Evolutionary conservation across 371 early-diverging fungal species (phyloP).

Genomic region (Batkoa obscura): DNA sequence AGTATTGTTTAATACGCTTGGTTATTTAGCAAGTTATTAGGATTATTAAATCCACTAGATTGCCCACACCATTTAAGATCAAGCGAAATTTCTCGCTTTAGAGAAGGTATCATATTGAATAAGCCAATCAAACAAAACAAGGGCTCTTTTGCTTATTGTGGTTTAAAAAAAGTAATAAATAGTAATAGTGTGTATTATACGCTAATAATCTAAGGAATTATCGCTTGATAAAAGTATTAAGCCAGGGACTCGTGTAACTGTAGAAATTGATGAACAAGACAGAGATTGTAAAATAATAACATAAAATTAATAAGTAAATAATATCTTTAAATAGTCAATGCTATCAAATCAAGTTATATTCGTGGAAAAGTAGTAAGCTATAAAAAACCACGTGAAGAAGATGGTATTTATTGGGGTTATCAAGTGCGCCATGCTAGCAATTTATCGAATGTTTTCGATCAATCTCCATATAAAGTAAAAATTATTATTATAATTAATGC

Average conservation of each 20-base stretch:
- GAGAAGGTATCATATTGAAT: slow-evolving; percentile 44
- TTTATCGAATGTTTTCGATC: slow-evolving; percentile 35
- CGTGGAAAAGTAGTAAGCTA: slow-evolving; percentile 42
- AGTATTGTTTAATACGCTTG: neutral
- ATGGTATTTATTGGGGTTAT: slow-evolving; percentile 62
- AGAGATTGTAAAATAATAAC: slow-evolving; percentile 6
- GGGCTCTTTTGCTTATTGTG: slow-evolving; percentile 40
- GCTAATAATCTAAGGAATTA: slow-evolving; percentile 15
- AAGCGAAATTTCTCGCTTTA: slow-evolving; percentile 31
- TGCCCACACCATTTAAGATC: slow-evolving; percentile 46
- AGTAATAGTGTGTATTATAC: neutral
- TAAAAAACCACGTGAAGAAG: slow-evolving; percentile 32
- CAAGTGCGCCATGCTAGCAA: slow-evolving; percentile 38
- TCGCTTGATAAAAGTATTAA: slow-evolving; percentile 31
- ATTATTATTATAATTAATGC: neutral
- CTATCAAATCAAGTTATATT: slow-evolving; percentile 15
- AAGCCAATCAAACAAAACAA: slow-evolving; percentile 18
- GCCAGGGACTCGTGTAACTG: slow-evolving; percentile 45
- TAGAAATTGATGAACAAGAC: slow-evolving; percentile 23
- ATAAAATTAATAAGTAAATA: neutral
- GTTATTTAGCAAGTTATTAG: slow-evolving; percentile 7
- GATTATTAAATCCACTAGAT: slow-evolving; percentile 46
- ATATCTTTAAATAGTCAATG: slow-evolving; percentile 9
- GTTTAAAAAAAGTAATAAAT: slow-evolving; percentile 20
- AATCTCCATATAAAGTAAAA: slow-evolving; percentile 32